Conservation (phyloP, 208 protist species). For the Angomonas ambiguus region DNA sequence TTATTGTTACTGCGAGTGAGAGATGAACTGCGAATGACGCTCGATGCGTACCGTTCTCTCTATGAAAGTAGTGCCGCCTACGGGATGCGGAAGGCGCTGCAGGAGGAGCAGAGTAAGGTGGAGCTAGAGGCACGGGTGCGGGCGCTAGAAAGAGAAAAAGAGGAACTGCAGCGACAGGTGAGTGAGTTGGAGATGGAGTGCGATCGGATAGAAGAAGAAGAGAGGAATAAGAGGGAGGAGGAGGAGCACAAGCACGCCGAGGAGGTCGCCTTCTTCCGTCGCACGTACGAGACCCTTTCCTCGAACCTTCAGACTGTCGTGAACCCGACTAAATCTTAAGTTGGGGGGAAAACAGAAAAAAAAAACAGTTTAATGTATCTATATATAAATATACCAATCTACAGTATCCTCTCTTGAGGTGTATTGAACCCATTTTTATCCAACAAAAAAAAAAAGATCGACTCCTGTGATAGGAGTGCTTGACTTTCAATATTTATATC, state of each 20-base stretch:
- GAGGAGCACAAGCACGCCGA: conserved; percentile 96
- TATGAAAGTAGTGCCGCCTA: conserved; percentile 89
- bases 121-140: conserved; percentile 93
- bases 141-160: conserved; percentile 92
- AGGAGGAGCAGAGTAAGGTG: conserved; percentile 95
- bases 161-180: conserved; percentile 90
- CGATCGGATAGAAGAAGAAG: conserved; percentile 87
- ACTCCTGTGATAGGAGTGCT: too few species aligned
- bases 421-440: not conserved
- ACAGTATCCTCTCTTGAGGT: too few species aligned
- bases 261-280: conserved; percentile 95
- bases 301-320: conserved; percentile 87
- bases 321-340: conserved; percentile 74
- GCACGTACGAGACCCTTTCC: conserved; percentile 94
- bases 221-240: conserved; percentile 84
- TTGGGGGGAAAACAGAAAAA: not conserved
- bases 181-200: conserved; percentile 65
- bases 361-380: not conserved
- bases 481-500: not conserved
- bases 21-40: conserved; percentile 94
- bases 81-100: conserved; percentile 97
- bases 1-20: conserved; percentile 96
- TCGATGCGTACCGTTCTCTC: conserved; percentile 82
- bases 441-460: too few species aligned
- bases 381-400: conserved; percentile 21